Base-by-base conservation (phyloP, 2,329 filamentous ascomycete species). In the Alternaria dauci region DNA sequence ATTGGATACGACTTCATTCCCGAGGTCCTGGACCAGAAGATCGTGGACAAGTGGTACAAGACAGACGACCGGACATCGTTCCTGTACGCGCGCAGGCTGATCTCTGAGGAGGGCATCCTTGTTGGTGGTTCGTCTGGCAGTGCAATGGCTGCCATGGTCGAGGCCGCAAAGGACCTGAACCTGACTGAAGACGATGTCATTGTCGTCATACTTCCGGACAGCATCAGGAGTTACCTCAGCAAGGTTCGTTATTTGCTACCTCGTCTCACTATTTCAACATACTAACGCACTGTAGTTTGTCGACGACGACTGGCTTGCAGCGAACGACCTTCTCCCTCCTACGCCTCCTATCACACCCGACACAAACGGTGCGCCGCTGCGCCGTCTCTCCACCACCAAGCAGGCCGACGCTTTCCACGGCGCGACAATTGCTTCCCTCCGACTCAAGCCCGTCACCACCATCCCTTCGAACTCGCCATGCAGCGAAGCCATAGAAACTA, bases 1-100 rank as follows among this genome's bases (percentile, higher is more conserved):
- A 99, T 99, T 72, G 95, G 95, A 20, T 99, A 99, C 78, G 95
- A 99, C 79, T 99, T 99, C 78, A 91, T 99, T 61, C 95, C 96
- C 7, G 92, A 98, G 25, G 96, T 99, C 5, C 84, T 99, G 56
- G 89, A 95, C 68, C 92, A 90, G 74, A 80, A 89, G 28, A 78
- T 87, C 5, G 91, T 99, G 30, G 92, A 97, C 79, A 91, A 90
- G 76, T 99, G 95, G 95, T 98, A 97, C 84, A 99, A 99, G 87
- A 99, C 95, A 4, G 92, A 94, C 63, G 95, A 99, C 76, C 87
- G 88, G 62, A 91, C 97, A 76, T 94, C 94, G 2, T 99, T 99
- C 81, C 85, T 89, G 76, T 94, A 92, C 74, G 92, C 95, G n/a
- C 87, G 96, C 52, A 86, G 94, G 43, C 82, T 99, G 54, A 99